These are phyloP conservation scores for Perilla frutescens DNA, from an alignment of 257 asterid species.

Conservation along the genomic window DNA sequence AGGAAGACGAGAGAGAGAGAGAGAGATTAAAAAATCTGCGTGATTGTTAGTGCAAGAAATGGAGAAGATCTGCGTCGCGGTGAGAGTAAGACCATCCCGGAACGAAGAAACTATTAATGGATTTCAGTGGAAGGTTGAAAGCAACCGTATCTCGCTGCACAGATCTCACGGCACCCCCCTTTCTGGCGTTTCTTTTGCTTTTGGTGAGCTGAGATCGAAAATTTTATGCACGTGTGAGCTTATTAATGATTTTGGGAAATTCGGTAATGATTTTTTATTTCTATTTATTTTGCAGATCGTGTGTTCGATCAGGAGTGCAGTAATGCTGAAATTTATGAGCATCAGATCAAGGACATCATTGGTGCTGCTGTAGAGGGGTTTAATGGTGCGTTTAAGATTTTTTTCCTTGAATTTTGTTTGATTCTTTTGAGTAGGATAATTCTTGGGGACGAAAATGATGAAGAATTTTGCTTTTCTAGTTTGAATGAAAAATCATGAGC, in stretches of 20 bases:
- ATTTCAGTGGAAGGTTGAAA: slow-evolving; percentile 78
- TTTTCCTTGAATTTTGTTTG: background rate
- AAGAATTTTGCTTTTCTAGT: slow-evolving; percentile 22
- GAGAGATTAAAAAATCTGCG: background rate
- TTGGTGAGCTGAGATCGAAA: slow-evolving; percentile 49
- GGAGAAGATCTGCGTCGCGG: slow-evolving; percentile 98
- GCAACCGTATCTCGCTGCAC: slow-evolving; percentile 83
- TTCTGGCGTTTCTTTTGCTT: slow-evolving; percentile 79
- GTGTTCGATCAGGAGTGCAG: slow-evolving; percentile 83
- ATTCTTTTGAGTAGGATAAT: slow-evolving; percentile 6
- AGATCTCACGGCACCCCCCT: slow-evolving; percentile 76
- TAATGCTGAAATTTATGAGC: slow-evolving; percentile 77
- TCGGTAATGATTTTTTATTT: background rate
- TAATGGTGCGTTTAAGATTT: slow-evolving; percentile 59
- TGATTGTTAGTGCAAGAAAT: slow-evolving; percentile 44
- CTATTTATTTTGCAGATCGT: slow-evolving; percentile 62
- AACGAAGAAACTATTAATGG: slow-evolving; percentile 60
- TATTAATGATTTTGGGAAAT: background rate
- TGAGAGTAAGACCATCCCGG: slow-evolving; percentile 82
- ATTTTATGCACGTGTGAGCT: background rate
- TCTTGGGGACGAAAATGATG: slow-evolving; percentile 10
- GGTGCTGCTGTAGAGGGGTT: slow-evolving; percentile 86
- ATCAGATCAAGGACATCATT: slow-evolving; percentile 73
- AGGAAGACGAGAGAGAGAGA: background rate
- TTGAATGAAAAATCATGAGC: background rate